These are phyloP conservation scores for Candida xiaguanensis DNA, from an alignment of 805 yeast species.

Conservation along the genomic window DNA sequence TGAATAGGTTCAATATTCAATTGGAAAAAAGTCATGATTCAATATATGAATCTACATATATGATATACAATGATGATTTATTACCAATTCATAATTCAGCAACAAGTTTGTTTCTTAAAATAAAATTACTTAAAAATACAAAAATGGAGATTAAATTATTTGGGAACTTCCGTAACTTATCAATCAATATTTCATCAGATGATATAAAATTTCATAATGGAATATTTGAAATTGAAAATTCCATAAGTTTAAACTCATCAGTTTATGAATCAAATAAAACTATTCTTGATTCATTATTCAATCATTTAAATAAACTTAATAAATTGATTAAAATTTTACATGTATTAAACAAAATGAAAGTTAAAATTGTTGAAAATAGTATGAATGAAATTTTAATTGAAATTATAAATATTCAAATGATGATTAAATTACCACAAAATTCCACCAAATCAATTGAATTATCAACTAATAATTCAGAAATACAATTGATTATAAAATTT, in stretches of 20 bases:
- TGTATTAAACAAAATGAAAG: constrained; percentile 26
- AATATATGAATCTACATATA: constrained; percentile 22
- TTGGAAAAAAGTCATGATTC: constrained; percentile 3
- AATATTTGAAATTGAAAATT: constrained; percentile 27
- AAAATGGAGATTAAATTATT: constrained; percentile 23
- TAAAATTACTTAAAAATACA: constrained; percentile 21
- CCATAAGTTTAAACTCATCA: constrained; percentile 22
- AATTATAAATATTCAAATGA: constrained; percentile 16
- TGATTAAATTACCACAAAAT: constrained; percentile 17
- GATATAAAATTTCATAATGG: constrained; percentile 19
- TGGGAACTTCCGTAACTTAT: constrained; percentile 25
- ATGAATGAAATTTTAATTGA: constrained; percentile 25
- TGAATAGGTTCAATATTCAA: constrained; percentile 14
- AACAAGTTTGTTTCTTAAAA: constrained; percentile 28
- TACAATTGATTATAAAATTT: constrained; percentile 18
- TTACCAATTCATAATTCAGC: constrained; percentile 33
- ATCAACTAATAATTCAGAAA: background rate
- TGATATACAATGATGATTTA: constrained; percentile 22
- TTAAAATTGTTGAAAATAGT: constrained; percentile 23
- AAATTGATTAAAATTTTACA: constrained; percentile 30
- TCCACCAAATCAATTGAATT: constrained; percentile 9
- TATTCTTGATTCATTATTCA: constrained; percentile 22
- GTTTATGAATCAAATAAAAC: constrained; percentile 14
- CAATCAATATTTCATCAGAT: constrained; percentile 16
- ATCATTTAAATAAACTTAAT: constrained; percentile 26